Evolutionary conservation across 2,329 filamentous ascomycete genomes (phyloP), one percentile per base, ranked within the genome.

Genomic region (Pseudogymnoascus sp.): DNA sequence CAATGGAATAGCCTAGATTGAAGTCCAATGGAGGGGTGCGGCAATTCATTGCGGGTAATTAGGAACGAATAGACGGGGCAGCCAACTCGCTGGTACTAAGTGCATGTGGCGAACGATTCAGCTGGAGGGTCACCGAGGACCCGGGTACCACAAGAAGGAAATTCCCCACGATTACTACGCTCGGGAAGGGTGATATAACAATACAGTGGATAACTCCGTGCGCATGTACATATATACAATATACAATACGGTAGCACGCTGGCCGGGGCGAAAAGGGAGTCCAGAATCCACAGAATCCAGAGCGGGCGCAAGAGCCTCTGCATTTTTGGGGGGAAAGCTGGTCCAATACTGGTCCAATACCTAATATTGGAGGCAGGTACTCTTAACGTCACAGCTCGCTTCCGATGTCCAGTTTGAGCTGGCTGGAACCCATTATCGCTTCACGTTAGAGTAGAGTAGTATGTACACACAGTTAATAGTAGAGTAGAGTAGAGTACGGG

Each of bases 331-430:
- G 9, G 2, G 3, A 56, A 56, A 56, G 49, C 25, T 56, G 49
- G n/a, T 14, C n/a, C 21, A 23, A 23, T 23, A 23, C 25, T 56
- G 49, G n/a, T 14, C 46, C 46, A 53, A 53, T 53, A 53, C 46
- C 46, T 56, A 34, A 56, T 56, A 56, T 56, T 56, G 49, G 49
- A 34, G 49, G 25, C 43, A 28, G 31, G n/a, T 25, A 16, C 23
- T 16, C 5, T 7, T 7, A 56, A 56, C 49, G 49, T 56, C 49
- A 53, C 46, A 56, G 9, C n/a, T 56, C 49, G 49, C 49, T 56
- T 56, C 49, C 49, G 49, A 56, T 56, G 49, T 12, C 49, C 49
- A 56, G 34, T 56, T 56, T 31, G 49, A 56, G 49, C 49, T 34
- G 49, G n/a, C 49, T 18, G 49, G n/a, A 2, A 23, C 21, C 49